Evolutionary conservation across 768 basidiomycete species (phyloP), one percentile per base, ranked within the genome.

Genomic region (Boletus speciosus): DNA sequence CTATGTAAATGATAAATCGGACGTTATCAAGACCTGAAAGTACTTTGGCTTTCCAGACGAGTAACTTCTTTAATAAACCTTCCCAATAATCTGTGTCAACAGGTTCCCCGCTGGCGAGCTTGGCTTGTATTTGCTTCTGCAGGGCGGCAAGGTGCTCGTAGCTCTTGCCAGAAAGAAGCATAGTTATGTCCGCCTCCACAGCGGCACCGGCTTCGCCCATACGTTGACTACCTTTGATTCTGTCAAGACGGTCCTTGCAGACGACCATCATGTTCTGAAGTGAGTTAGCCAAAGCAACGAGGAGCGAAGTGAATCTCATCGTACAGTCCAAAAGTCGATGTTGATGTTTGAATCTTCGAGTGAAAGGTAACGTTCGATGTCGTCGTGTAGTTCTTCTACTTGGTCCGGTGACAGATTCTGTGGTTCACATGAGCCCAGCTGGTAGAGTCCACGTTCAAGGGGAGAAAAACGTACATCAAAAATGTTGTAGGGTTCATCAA

Each of bases 11-110:
- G 15, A 39, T 37, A 15, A 29, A 53, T 31, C 25, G 19, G 27
- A 38, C 8, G 45, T n/a, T 15, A 43, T 52, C 43, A 29, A 42
- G 1, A 51, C 47, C 38, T 7, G 1, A 60, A 62, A 46, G 8
- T 61, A 93, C 94, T 77, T 98, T 98, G 21, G 97, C 90, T 74
- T 98, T 98, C 87, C 92, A 97, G 4, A 98, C 96, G 23, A 98
- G 76, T 34, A 99, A 71, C 69, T 90, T 97, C 71, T 93, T 90
- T 52, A 98, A 71, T 8, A 99, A 73, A 44, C 84, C 80, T 72
- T 98, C 97, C 97, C 97, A 99, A 67, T 98, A 99, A 70, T 99
- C 97, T 11, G 85, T 90, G 71, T 99, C 97, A 35, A 99, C 82
- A 2, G 94, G 94, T 71, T 98, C 95, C 34, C 94, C 92, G 58